Conservation (phyloP, 2,329 filamentous ascomycete genomes). For the Cylindrodendrum hubeiense region DNA sequence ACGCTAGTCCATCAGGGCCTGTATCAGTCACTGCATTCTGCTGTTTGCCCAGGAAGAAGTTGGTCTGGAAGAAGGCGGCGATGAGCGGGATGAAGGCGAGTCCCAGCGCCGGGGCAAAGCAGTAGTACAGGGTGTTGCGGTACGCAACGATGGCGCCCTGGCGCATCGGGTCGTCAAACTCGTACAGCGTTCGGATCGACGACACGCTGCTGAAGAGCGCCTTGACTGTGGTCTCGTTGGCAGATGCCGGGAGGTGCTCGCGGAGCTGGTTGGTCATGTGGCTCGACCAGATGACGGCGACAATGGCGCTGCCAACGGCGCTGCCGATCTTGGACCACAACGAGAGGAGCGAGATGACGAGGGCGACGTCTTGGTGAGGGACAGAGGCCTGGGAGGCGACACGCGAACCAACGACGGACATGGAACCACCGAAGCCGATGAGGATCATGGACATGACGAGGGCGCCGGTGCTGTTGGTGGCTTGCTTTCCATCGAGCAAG, state of each 20-base stretch:
- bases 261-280: conserved; percentile 43
- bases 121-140: conserved; percentile 49
- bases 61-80: conserved; percentile 53
- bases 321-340: conserved; percentile 53
- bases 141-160: conserved; percentile 51
- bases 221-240: conserved; percentile 37
- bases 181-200: conserved; percentile 47
- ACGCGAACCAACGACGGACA: conserved; percentile 52
- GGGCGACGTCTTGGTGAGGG: conserved; percentile 52
- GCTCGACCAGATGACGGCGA: conserved; percentile 52
- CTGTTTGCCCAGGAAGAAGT: conserved; percentile 51
- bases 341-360: conserved; percentile 49
- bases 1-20: conserved; percentile 41
- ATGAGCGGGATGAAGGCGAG: conserved; percentile 50
- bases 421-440: conserved; percentile 49
- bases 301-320: conserved; percentile 51
- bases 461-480: conserved; percentile 46
- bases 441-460: conserved; percentile 49
- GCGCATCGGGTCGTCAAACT: conserved; percentile 48
- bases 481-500: conserved; percentile 43
- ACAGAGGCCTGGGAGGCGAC: conserved; percentile 55
- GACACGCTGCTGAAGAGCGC: conserved; percentile 50
- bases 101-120: conserved; percentile 47
- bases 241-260: conserved; percentile 36
- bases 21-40: conserved; percentile 47